Evolutionary conservation across 2,329 filamentous ascomycete species (phyloP).

Genomic region (Paecilomyces niveus): DNA sequence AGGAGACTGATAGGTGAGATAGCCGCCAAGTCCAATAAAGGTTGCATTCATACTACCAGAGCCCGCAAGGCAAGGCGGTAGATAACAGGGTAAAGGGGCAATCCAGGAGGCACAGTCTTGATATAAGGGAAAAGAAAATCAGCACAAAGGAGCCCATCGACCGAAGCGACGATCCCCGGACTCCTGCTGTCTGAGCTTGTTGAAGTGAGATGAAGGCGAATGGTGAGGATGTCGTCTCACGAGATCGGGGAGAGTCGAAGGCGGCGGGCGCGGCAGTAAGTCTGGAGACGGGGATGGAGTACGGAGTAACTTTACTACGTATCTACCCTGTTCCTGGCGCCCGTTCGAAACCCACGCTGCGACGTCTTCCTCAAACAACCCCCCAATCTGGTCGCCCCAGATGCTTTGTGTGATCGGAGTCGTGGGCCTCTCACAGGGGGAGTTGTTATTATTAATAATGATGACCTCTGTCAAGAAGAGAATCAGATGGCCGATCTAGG

Average conservation of each 20-base stretch:
- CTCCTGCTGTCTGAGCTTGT: not conserved
- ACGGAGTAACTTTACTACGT: not conserved
- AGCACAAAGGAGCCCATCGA: not conserved
- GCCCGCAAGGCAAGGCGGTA: not conserved
- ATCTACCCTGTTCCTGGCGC: not conserved
- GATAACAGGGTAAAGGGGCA: not conserved
- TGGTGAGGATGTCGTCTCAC: not conserved
- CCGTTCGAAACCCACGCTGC: not conserved
- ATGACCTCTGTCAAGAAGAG: not conserved
- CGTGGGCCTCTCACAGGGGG: not conserved
- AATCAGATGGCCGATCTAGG: not conserved
- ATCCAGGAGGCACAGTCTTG: not conserved
- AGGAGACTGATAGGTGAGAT: not conserved
- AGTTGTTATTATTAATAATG: not conserved
- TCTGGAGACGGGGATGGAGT: not conserved
- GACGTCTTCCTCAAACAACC: not conserved
- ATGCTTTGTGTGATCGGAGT: no score
- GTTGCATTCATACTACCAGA: not conserved
- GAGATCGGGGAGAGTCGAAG: not conserved
- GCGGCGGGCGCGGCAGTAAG: not conserved
- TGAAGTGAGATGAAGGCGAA: not conserved
- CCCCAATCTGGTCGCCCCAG: not conserved
- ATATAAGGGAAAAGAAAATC: not conserved
- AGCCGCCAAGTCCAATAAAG: not conserved
- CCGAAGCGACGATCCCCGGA: not conserved